Base-by-base conservation (phyloP, 805 yeast genomes). In the Zygosaccharomyces rouxii region DNA sequence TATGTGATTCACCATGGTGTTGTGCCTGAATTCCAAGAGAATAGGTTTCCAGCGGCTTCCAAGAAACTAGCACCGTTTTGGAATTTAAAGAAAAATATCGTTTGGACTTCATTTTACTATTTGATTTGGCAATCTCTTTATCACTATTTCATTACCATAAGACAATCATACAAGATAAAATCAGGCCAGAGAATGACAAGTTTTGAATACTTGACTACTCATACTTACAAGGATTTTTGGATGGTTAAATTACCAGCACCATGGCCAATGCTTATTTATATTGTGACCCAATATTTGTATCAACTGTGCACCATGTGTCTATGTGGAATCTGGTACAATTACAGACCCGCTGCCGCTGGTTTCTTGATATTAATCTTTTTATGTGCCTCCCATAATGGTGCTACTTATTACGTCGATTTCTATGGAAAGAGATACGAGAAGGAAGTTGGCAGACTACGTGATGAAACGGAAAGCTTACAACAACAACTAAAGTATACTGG, bases 351-450 rank as follows among this genome's bases (percentile, higher is more conserved):
- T 1, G 87, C 94, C 22, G 79, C 83, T 0, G 55, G 74, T 0
- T 90, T 89, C 60, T 75, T 92, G 54, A 68, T 79, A 1, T 74
- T 77, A 44, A 87, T 92, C n/a, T 89, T 90, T 57, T 65, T 82
- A 40, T 76, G 80, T 64, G 95, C 98, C 1, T 75, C 89, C 37
- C 89, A 84, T 64, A 90, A 94, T 56, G 99, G 99, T 25, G 99
- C 98, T 2, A 88, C 96, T 0, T 92, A 88, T 64, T 92, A 92
- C 65, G 76, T 94, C 48, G 98, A 92, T 59, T 84, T 84, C 44
- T 94, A 89, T 68, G 98, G 98, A 18, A 85, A 83, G 63, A 78
- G 90, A 55, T 83, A 89, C 60, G 95, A 89, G 60, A 87, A 84
- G 59, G 97, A 94, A 64, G 89, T 92, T 21, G 68, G 72, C 22